phyloP scores from a whole-genome alignment of 148 eudicot species.

The Rhododendron ovatum region DNA sequence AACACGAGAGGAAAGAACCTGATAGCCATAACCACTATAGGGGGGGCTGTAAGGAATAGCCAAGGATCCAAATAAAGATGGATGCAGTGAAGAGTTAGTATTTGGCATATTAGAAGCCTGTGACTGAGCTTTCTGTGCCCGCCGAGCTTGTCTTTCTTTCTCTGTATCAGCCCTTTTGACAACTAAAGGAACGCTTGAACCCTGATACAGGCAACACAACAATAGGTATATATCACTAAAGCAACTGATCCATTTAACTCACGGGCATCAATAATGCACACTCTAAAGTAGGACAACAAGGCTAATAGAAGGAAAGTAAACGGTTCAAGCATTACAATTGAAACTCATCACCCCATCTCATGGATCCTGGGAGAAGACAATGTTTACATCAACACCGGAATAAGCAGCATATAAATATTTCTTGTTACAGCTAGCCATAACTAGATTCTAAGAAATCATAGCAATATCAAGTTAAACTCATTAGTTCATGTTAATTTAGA shows the following conservation, averaged over 20 bases:
- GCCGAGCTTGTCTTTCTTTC: conserved; percentile 85
- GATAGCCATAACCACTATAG: conserved; percentile 90
- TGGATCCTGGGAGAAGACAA: neutral
- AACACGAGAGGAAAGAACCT: conserved; percentile 43
- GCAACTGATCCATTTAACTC: neutral
- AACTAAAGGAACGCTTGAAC: conserved; percentile 83
- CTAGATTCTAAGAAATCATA: neutral
- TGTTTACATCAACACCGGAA: neutral
- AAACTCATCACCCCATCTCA: neutral
- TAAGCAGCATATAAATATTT: neutral
- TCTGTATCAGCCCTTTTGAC: conserved; percentile 98
- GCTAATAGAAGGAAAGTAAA: neutral
- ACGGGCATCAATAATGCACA: neutral
- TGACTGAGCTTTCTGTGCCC: conserved; percentile 69
- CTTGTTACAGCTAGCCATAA: neutral
- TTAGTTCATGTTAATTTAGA: neutral
- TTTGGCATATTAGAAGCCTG: conserved; percentile 45
- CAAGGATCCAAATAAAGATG: conserved; percentile 69
- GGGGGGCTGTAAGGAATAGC: conserved; percentile 72
- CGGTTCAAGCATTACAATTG: neutral
- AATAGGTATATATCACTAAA: neutral
- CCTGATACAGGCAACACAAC: conserved; percentile 30
- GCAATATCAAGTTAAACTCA: neutral
- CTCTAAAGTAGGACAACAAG: neutral
- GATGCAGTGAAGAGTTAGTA: conserved; percentile 48